Base-by-base conservation (phyloP, 139 green algal species). In the Coelastrella sp. region DNA sequence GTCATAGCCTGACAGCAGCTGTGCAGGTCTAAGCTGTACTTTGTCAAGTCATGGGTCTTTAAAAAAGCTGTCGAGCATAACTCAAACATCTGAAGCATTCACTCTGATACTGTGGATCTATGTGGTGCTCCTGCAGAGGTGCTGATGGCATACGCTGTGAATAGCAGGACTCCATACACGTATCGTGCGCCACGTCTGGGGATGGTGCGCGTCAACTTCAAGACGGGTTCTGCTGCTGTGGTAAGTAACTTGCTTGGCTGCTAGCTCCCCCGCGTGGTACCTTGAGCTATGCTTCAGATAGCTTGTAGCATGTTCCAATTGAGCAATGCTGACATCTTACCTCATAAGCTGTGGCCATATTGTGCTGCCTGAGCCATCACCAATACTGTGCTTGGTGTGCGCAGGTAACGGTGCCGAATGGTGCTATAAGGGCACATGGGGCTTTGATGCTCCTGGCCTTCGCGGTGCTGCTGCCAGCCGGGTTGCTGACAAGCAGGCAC, bases 401-500 rank as follows among this genome's bases (percentile, higher is more conserved):
- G 81, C 81, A 78, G 81, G 61, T 74, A 0, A 64, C 61, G 81
- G 22, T 78, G 64, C 81, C 74, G 17, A 13, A 80, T 7, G 22
- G 23, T n/a, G 74, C 80, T 19, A 86, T 86, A 23, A 56, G 6
- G 10, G 54, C 58, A 20, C 83, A 88, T 58, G 83, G 68, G 3
- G 57, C 57, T 2, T 57, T 88, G 22, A 88, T 88, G 83, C n/a
- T 88, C 1, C 7, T 80, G 5, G 61, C 83, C 68, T 88, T 88
- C 73, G 83, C 47, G n/a, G 66, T 88, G 14, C 57, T 80, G 16
- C 66, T 88, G 66, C 83, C 83, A 14, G 19, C 56, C 4, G 83
- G 58, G 4, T 57, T 88, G 68, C 68, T 88, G 17, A 16, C 54
- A 16, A n/a, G 13, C 5, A 59, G 83, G 0, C 83, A 88, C 83